Conservation (phyloP, 352 stramenopile species). For the Phytophthora pluvialis region DNA sequence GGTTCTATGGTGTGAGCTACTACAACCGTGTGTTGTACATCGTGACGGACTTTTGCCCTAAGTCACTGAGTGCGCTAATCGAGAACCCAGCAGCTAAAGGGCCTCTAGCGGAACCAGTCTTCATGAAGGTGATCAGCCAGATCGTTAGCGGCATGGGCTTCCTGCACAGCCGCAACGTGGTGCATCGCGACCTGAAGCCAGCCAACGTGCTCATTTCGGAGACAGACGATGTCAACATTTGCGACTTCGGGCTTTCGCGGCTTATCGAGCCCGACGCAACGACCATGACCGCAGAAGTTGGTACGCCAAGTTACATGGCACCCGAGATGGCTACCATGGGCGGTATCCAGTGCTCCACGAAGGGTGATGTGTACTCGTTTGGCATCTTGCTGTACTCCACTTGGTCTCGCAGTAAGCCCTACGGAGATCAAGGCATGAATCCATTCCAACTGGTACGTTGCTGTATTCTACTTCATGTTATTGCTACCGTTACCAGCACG, state of each 20-base stretch:
- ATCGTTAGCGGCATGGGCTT: slow-evolving; percentile 93
- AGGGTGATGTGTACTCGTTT: slow-evolving; percentile 89
- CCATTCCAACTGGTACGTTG: slow-evolving; percentile 84
- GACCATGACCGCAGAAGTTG: slow-evolving; percentile 88
- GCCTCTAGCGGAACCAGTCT: slow-evolving; percentile 68
- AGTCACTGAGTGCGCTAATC: slow-evolving; percentile 81
- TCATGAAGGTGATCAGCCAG: slow-evolving; percentile 89
- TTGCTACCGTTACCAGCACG: not conserved
- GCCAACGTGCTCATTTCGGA: slow-evolving; percentile 94
- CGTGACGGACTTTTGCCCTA: slow-evolving; percentile 91
- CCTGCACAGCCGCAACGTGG: slow-evolving; percentile 87
- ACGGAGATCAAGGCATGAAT: slow-evolving; percentile 91
- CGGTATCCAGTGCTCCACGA: slow-evolving; percentile 87
- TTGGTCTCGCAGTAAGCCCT: slow-evolving; percentile 88
- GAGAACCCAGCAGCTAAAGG: slow-evolving; percentile 78
- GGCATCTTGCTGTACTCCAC: slow-evolving; percentile 89
- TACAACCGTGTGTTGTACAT: slow-evolving; percentile 92
- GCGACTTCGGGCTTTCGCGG: slow-evolving; percentile 93
- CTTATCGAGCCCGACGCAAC: slow-evolving; percentile 87
- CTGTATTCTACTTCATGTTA: not conserved
- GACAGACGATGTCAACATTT: slow-evolving; percentile 93
- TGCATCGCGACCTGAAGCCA: slow-evolving; percentile 93
- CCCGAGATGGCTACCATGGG: slow-evolving; percentile 92
- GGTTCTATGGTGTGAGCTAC: slow-evolving; percentile 92
- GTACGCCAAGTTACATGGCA: slow-evolving; percentile 91